phyloP scores from a whole-genome alignment of 345 rosid species.

The Sisymbrium altissimum region DNA sequence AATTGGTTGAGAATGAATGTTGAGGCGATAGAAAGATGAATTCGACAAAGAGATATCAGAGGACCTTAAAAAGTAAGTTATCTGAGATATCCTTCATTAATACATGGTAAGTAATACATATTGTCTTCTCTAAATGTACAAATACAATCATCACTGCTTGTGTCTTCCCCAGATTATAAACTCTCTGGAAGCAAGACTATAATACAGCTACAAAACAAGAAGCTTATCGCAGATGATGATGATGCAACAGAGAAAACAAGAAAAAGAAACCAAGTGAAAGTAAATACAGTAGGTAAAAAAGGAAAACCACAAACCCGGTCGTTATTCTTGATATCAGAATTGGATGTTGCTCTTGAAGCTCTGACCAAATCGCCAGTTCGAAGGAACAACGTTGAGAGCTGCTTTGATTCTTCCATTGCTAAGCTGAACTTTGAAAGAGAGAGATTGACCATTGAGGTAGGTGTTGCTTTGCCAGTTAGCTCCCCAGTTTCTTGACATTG shows the following conservation, averaged over 20 bases:
- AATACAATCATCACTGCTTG: slow-evolving; percentile 24
- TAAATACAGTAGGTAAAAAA: neutral
- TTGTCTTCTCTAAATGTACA: slow-evolving; percentile 19
- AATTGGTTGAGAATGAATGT: neutral
- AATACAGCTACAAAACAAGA: slow-evolving; percentile 12
- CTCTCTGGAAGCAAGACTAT: slow-evolving; percentile 29
- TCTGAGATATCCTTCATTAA: neutral
- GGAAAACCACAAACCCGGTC: neutral
- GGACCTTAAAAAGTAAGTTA: neutral
- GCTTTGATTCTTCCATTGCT: slow-evolving; percentile 46
- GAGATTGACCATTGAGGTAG: slow-evolving; percentile 62
- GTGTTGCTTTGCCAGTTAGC: slow-evolving; percentile 60
- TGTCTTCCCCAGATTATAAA: slow-evolving; percentile 31
- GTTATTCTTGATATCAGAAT: slow-evolving; percentile 32
- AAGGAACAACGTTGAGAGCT: slow-evolving; percentile 53
- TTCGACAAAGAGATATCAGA: neutral
- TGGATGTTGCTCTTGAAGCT: slow-evolving; percentile 63
- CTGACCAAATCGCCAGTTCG: slow-evolving; percentile 69
- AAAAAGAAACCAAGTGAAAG: neutral
- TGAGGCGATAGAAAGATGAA: neutral
- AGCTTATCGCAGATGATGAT: slow-evolving; percentile 21
- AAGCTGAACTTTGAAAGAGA: slow-evolving; percentile 60
- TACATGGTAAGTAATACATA: neutral
- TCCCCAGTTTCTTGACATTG: slow-evolving; percentile 80
- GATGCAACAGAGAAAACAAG: slow-evolving; percentile 3